phyloP scores from a whole-genome alignment of 1,139 yeast genomes.

The Pichia sp. region DNA sequence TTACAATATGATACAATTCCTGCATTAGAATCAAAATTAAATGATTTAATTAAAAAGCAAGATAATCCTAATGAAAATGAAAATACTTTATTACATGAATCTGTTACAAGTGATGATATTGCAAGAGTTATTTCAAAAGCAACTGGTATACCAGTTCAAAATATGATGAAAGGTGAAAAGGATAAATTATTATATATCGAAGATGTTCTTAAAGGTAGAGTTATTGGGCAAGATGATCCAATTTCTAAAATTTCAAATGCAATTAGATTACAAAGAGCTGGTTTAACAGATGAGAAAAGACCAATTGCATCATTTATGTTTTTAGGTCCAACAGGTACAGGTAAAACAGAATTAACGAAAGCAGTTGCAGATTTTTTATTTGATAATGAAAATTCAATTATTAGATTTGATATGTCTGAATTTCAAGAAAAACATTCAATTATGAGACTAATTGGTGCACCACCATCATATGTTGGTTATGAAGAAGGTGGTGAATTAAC shows the following conservation, averaged over 20 bases:
- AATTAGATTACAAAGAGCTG: constrained; percentile 92
- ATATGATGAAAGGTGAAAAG: constrained; percentile 88
- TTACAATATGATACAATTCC: constrained; percentile 86
- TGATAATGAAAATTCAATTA: constrained; percentile 78
- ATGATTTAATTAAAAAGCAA: constrained; percentile 39
- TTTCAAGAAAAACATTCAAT: constrained; percentile 92
- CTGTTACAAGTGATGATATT: constrained; percentile 91
- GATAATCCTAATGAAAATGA: constrained; percentile 27
- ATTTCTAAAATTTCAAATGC: constrained; percentile 87
- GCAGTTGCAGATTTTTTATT: constrained; percentile 86
- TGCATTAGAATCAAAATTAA: constrained; percentile 58
- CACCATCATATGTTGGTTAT: constrained; percentile 96
- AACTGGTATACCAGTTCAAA: constrained; percentile 95
- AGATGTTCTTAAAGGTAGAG: constrained; percentile 62
- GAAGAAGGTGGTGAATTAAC: constrained; percentile 95
- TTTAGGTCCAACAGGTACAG: constrained; percentile 97
- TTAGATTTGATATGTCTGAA: constrained; percentile 95
- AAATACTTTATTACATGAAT: constrained; percentile 64
- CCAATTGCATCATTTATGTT: constrained; percentile 96
- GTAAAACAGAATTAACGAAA: constrained; percentile 92
- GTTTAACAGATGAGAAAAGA: constrained; percentile 84
- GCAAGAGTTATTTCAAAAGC: constrained; percentile 86
- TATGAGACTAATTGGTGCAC: constrained; percentile 89
- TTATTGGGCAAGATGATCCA: constrained; percentile 95
- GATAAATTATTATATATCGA: constrained; percentile 89